phyloP scores from a whole-genome alignment of 495 filamentous ascomycete genomes.

The Trypethelium eluteriae region DNA sequence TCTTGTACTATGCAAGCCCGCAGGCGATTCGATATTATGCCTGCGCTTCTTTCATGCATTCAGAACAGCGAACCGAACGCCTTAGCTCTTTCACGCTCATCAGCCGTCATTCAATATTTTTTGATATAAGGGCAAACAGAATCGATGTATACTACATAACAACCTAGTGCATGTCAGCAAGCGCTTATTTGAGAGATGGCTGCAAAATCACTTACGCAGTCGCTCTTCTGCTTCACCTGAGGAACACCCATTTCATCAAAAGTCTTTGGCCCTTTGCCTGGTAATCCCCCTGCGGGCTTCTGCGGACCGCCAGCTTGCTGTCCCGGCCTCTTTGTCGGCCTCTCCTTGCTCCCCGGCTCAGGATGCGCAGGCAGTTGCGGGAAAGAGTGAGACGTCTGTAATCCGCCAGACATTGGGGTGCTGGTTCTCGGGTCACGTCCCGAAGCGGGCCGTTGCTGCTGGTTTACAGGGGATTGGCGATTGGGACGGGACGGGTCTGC shows the following conservation, averaged over 20 bases:
- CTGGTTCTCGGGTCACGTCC: neutral
- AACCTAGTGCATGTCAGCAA: slow-evolving; percentile 42
- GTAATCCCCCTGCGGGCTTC: slow-evolving; percentile 30
- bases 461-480: neutral
- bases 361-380: slow-evolving; percentile 11
- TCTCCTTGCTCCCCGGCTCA: slow-evolving; percentile 17
- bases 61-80: neutral
- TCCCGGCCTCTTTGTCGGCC: slow-evolving; percentile 23
- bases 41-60: neutral
- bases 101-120: neutral
- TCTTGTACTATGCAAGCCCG: slow-evolving; percentile 1
- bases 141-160: slow-evolving; percentile 47
- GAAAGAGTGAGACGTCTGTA: neutral
- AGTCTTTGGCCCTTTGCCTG: slow-evolving; percentile 81
- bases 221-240: slow-evolving; percentile 64
- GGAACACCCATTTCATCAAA: slow-evolving; percentile 98
- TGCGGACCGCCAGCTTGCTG: slow-evolving; percentile 14
- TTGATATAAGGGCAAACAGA: neutral
- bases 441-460: neutral
- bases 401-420: slow-evolving; percentile 3
- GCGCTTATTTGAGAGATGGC: slow-evolving; percentile 8
- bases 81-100: neutral
- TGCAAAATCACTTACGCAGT: slow-evolving; percentile 66
- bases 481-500: slow-evolving; percentile 10
- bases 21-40: slow-evolving; percentile 1